Percentiles rank a stretch among this genome's conserved stretches.
Evolutionary conservation across 768 basidiomycete genomes (phyloP).

Genomic region (Boletus vinaceobasis): DNA sequence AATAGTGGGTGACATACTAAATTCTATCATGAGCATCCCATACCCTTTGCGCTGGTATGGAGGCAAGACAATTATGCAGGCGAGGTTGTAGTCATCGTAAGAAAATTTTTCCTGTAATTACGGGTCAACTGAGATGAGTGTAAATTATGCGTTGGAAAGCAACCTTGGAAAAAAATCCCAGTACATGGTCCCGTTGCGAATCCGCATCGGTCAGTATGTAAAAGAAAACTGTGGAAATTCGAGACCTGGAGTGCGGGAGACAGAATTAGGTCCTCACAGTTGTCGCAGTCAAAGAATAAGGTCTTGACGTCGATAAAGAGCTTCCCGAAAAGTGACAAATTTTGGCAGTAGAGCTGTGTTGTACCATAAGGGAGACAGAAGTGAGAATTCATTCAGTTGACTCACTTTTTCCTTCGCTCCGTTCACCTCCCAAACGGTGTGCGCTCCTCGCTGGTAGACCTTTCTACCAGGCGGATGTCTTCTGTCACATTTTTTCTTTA

Average conservation of each 20-base stretch:
- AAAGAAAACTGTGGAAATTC: constrained; percentile 58
- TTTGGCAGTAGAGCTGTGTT: constrained; percentile 89
- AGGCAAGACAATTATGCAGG: constrained; percentile 93
- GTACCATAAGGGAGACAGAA: not conserved
- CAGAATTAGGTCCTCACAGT: constrained; percentile 50
- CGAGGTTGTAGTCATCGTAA: constrained; percentile 96
- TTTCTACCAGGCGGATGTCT: constrained; percentile 81
- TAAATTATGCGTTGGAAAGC: not conserved
- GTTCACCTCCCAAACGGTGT: constrained; percentile 95
- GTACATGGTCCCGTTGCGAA: constrained; percentile 73
- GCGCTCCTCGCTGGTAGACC: constrained; percentile 87
- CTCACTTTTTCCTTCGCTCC: constrained; percentile 79
- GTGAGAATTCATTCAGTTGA: not conserved
- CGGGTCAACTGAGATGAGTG: not conserved
- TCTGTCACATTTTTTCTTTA: constrained; percentile 62
- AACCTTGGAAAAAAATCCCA: constrained; percentile 71
- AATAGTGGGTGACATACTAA: constrained; percentile 61
- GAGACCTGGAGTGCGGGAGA: not conserved
- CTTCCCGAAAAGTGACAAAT: constrained; percentile 92
- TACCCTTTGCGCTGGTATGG: constrained; percentile 88
- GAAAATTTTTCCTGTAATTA: constrained; percentile 79
- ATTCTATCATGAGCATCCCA: constrained; percentile 96
- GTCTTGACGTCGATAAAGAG: constrained; percentile 99
- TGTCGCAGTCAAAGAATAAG: constrained; percentile 85
- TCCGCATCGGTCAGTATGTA: constrained; percentile 88